Base-by-base conservation (phyloP, 768 basidiomycete species). In the Tulasnella calospora region DNA sequence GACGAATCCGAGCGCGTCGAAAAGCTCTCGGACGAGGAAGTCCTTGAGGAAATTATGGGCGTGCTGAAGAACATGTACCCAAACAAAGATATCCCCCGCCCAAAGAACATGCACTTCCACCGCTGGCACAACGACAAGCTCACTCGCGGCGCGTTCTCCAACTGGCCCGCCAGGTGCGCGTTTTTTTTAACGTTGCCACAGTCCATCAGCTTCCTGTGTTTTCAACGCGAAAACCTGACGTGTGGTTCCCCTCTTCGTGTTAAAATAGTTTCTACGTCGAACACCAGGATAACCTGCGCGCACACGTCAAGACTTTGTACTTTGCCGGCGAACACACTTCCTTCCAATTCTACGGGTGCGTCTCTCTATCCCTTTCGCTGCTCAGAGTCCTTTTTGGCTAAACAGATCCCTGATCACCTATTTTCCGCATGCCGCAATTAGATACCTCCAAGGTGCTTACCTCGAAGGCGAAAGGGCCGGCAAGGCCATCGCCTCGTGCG, bases 61-160 rank as follows among this genome's bases (percentile, higher is more conserved):
- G 89, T 92, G 36, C 86, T 92, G n/a, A 85, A 83, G 6, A 81
- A 83, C 1, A 92, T 92, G 91, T 91, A 86, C 83, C 90, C 89
- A 3, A 84, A 88, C 75, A 83, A 84, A 73, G 85, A 84, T 4
- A 85, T 92, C 15, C 90, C 90, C 8, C 86, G 87, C 4, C 90
- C 92, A 0, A 80, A 85, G 7, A 89, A 87, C 40, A 89, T 92
- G 82, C 86, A 86, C 81, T 87, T 89, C 80, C 86, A 87, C 3
- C 83, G 86, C 3, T 92, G 92, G 92, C 80, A 85, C 70, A 82
- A 83, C 17, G 86, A 92, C 81, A 87, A 88, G 3, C 83, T 88
- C 44, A 89, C 86, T 82, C 86, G 90, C 30, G 90, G 90, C 5
- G 89, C 90, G 4, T 92, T 90, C 80, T 89, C 89, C 30, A 92